Base-by-base conservation (phyloP, 1,139 yeast genomes). In the Kodamaea suecica region DNA sequence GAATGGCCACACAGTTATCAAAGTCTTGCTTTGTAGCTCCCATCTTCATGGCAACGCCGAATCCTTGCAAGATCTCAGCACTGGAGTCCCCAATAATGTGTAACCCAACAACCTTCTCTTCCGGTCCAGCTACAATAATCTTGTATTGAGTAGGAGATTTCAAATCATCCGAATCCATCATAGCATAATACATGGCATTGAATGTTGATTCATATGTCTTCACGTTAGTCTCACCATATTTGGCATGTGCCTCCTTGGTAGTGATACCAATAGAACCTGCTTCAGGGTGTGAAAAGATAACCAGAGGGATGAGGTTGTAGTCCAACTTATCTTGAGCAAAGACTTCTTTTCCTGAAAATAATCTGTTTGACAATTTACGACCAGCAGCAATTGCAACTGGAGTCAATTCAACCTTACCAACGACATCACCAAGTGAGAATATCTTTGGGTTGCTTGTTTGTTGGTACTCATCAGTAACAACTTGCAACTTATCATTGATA, bases 311-410 rank as follows among this genome's bases (percentile, higher is more conserved):
- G 57, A 88, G 84, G 31, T 59, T 63, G 61, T 82, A 94, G 57
- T 88, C 97, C 59, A 85, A 85, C 57, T 88, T 87, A 44, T 74
- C 73, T 34, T 76, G 57, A 48, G 77, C 78, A 66, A 74, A 85
- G 42, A 66, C 59, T 36, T 73, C 77, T 34, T 90, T 82, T 16
- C 97, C 97, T 6, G 72, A 66, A 57, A 90, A 92, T 42, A 92
- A 66, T 59, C 99, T 77, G 67, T 88, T 90, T 27, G 97, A 78
- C 48, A 92, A 75, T 61, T 79, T 85, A 63, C 99, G 82, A 40
- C 99, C 99, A 5, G 98, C 94, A 27, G 98, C 97, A 68, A 92
- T 92, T 31, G 98, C 98, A 31, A 88, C 97, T 5, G 99, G 99
- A 5, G 99, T 92, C 54, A 92, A 76, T 66, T 92, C 97, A 34